Conservation (phyloP, 768 basidiomycete genomes). For the Lactarius vividus region DNA sequence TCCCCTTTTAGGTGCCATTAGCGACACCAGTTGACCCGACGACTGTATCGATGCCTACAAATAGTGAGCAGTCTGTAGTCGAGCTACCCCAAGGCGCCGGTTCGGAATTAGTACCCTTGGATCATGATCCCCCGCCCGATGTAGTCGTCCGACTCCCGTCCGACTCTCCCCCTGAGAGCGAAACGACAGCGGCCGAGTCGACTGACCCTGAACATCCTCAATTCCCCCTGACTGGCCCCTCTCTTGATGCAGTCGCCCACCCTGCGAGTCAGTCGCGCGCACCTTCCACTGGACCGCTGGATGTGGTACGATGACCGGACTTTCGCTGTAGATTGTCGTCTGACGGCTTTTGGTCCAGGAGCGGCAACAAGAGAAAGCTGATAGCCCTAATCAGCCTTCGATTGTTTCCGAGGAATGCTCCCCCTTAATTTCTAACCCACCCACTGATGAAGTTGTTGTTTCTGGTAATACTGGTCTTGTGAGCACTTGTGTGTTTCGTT, state of each 20-base stretch:
- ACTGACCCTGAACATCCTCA: background rate
- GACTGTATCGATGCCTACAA: background rate
- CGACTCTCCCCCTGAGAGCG: background rate
- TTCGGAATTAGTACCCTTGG: background rate
- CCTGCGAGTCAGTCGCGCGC: background rate
- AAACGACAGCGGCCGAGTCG: background rate
- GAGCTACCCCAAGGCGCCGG: background rate
- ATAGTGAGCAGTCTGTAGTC: background rate
- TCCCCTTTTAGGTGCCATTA: background rate
- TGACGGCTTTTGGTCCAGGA: constrained; percentile 7
- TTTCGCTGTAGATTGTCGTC: background rate
- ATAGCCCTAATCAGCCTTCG: background rate
- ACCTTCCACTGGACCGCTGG: background rate
- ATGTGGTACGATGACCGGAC: background rate
- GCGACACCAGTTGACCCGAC: background rate
- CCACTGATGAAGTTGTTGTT: background rate
- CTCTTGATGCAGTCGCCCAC: background rate
- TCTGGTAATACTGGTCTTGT: background rate
- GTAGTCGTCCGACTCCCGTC: background rate
- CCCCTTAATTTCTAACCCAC: background rate
- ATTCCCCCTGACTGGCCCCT: no score
- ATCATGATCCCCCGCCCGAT: background rate
- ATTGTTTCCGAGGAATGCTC: background rate
- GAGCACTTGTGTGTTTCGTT: background rate
- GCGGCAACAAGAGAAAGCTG: background rate